Evolutionary conservation across 495 filamentous ascomycete species (phyloP), one percentile per base, ranked within the genome.

Genomic region (Aspergillus panamensis): DNA sequence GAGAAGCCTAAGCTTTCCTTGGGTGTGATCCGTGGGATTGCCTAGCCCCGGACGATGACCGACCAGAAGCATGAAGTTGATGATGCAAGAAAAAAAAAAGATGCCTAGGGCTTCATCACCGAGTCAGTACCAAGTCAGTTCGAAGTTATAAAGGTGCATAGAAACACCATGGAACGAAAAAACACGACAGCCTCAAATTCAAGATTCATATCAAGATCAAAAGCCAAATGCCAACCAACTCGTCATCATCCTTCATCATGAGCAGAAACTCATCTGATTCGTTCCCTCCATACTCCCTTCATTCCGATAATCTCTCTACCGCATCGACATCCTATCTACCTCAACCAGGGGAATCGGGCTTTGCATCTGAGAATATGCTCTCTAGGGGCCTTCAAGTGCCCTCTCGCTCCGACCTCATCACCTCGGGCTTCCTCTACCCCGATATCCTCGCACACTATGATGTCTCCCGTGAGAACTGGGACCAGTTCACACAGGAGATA

Each of bases 371-470:
- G 25, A 62, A 56, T n/a, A 44, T 57, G 48, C 58, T 74, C 3
- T 60, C 50, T 1, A 58, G 67, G 20, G 72, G 69, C 10, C 67
- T 76, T 0, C 72, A 74, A 59, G 60, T 76, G 13, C 73, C 72
- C 7, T 69, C 70, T 3, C 63, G 66, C 17, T 68, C 64, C 3
- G 30, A 39, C 3, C 48, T 59, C 29, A 51, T 64, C 32, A 67
- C 66, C 16, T 76, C 73, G 0, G 70, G 73, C 20, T 76, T 76
- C 52, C 57, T 59, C 10, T 74, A 72, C 56, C 71, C 71, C 1
- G 60, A 60, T 5, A 57, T 70, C 12, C 48, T 75, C 1, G 44
- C 50, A 0, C 19, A 50, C 21, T 62, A 70, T 32, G 49, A 58
- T 14, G 61, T 75, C 31, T 62, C 66, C 0, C 40, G 56, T 12